These are phyloP conservation scores for Phytophthora colocasiae DNA, from an alignment of 352 stramenopile genomes.

Conservation along the genomic window DNA sequence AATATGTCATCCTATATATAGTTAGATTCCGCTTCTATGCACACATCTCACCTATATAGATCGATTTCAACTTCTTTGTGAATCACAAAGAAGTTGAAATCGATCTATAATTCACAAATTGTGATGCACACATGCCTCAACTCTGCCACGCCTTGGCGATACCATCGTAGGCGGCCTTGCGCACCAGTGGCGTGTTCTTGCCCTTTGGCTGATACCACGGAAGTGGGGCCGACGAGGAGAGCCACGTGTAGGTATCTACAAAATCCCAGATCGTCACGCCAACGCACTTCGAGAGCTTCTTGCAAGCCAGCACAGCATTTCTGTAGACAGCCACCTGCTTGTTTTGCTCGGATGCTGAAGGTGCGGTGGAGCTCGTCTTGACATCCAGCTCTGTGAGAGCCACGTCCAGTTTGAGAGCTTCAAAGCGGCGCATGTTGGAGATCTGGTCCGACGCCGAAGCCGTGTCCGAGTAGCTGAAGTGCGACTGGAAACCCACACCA, in stretches of 20 bases:
- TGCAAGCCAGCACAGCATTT: constrained; percentile 25
- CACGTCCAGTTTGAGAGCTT: constrained; percentile 21
- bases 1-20: not conserved
- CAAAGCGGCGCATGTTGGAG: constrained; percentile 30
- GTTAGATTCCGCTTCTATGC: not conserved
- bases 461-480: constrained; percentile 14
- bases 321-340: constrained; percentile 22
- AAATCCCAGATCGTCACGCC: constrained; percentile 29
- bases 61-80: not conserved
- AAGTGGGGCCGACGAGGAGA: constrained; percentile 15
- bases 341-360: constrained; percentile 16
- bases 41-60: too few species aligned
- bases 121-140: not conserved
- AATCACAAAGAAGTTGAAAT: too few species aligned
- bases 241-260: constrained; percentile 29
- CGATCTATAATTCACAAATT: too few species aligned
- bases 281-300: constrained; percentile 23
- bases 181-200: constrained; percentile 18
- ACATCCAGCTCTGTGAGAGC: constrained; percentile 33
- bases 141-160: constrained; percentile 16
- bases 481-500: constrained; percentile 28
- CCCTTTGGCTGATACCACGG: constrained; percentile 28
- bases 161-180: constrained; percentile 29
- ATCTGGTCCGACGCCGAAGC: constrained; percentile 16
- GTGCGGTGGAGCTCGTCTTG: constrained; percentile 16